Conservation (phyloP, 495 filamentous ascomycete species). For the Penicillium waksmanii region DNA sequence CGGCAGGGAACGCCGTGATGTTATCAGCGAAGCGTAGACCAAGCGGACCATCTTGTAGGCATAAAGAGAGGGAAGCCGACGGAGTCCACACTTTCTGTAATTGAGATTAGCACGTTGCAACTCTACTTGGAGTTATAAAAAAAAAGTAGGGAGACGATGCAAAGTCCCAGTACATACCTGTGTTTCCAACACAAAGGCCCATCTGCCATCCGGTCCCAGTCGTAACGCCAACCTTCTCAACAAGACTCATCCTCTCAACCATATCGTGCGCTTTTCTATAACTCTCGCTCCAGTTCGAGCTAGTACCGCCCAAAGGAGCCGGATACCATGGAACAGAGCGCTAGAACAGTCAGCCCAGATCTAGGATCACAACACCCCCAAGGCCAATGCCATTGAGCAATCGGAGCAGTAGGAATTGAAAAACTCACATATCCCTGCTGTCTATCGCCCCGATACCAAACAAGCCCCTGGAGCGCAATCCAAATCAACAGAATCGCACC, state of each 20-base stretch:
- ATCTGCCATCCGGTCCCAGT: slow-evolving; percentile 92
- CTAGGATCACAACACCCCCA: too few relatives aligned
- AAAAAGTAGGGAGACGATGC: too few relatives aligned
- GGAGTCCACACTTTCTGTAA: slow-evolving; percentile 59
- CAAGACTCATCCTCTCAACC: slow-evolving; percentile 80
- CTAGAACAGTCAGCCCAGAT: slow-evolving; percentile 13
- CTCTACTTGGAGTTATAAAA: background rate
- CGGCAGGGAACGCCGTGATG: slow-evolving; percentile 80
- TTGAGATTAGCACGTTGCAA: background rate
- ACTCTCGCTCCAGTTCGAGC: slow-evolving; percentile 70
- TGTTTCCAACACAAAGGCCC: slow-evolving; percentile 91
- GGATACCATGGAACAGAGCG: slow-evolving; percentile 81
- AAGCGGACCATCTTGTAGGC: slow-evolving; percentile 89
- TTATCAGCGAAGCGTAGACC: slow-evolving; percentile 78
- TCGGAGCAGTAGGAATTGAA: background rate
- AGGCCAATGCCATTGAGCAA: background rate
- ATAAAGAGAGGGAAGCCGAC: slow-evolving; percentile 81
- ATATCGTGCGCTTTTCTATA: slow-evolving; percentile 81
- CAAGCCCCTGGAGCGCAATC: slow-evolving; percentile 23
- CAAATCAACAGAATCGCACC: slow-evolving; percentile 22
- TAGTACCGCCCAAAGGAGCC: slow-evolving; percentile 77
- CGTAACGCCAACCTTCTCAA: slow-evolving; percentile 94
- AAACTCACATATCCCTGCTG: slow-evolving; percentile 22
- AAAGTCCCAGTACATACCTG: slow-evolving; percentile 39
- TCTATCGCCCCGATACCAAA: slow-evolving; percentile 7